Conservation (phyloP, 1,139 yeast genomes). For the Hansenula lynferdii region DNA sequence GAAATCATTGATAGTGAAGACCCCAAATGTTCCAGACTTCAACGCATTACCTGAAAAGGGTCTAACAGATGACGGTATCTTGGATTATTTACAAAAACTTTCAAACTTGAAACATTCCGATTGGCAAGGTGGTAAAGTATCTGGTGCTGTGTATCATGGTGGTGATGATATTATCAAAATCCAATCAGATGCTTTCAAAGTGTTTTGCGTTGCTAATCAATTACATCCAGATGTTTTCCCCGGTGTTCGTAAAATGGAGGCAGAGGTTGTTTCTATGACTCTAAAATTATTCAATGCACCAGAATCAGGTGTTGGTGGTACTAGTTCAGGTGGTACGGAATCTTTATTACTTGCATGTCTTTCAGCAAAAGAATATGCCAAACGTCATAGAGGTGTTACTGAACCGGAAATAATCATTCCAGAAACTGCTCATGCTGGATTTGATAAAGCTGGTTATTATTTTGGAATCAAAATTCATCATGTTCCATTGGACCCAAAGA, state of each 20-base stretch:
- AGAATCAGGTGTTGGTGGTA: conserved; percentile 71
- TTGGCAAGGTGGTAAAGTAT: conserved; percentile 81
- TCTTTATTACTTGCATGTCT: conserved; percentile 80
- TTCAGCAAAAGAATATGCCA: conserved; percentile 67
- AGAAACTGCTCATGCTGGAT: conserved; percentile 87
- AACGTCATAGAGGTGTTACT: conserved; percentile 51
- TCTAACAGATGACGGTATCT: conserved; percentile 37
- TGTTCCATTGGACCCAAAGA: conserved; percentile 67
- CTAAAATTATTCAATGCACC: conserved; percentile 74
- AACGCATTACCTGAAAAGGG: conserved; percentile 54
- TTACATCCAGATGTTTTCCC: conserved; percentile 97
- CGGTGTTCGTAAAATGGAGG: conserved; percentile 93
- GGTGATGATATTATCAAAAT: conserved; percentile 68
- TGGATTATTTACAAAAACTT: conserved; percentile 43
- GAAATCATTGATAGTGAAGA: conserved; percentile 46
- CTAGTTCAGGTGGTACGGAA: conserved; percentile 97
- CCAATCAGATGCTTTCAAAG: conserved; percentile 72
- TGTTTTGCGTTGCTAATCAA: conserved; percentile 86
- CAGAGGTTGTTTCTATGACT: conserved; percentile 93
- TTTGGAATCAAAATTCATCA: conserved; percentile 83
- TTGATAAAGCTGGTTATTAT: conserved; percentile 89
- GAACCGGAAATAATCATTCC: conserved; percentile 90
- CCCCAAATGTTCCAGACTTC: conserved; percentile 43
- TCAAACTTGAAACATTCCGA: conserved; percentile 57
- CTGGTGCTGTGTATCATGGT: conserved; percentile 97